Conservation (phyloP, 228 moss, liverwort and hornwort genomes). For the Sphagnum fallax region DNA sequence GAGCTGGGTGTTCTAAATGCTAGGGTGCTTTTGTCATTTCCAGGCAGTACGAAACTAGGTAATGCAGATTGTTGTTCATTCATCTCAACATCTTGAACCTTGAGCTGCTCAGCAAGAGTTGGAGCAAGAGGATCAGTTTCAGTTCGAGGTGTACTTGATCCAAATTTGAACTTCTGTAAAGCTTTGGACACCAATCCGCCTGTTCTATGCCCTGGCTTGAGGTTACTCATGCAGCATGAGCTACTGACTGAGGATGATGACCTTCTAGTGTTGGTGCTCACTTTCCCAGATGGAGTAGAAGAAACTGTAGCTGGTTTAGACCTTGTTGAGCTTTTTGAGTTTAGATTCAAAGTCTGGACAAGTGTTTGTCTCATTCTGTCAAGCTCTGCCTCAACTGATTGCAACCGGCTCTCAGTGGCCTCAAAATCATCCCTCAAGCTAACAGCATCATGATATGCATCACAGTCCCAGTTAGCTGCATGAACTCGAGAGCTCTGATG, state of each 20-base stretch:
- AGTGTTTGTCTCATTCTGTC: constrained; percentile 52
- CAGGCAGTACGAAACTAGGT: no score
- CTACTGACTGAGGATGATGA: not conserved
- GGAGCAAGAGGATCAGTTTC: no score
- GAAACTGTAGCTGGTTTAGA: not conserved
- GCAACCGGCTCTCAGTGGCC: constrained; percentile 64
- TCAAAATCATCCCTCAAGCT: constrained; percentile 41
- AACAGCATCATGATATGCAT: not conserved
- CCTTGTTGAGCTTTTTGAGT: not conserved
- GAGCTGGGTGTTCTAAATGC: no score
- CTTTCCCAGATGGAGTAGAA: constrained; percentile 15
- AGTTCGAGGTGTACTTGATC: not conserved
- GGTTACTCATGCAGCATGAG: constrained; percentile 24
- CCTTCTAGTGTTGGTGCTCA: constrained; percentile 11
- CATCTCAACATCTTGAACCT: no score
- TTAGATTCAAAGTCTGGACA: constrained; percentile 4
- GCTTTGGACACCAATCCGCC: constrained; percentile 32
- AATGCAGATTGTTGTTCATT: no score
- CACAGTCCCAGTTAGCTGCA: constrained; percentile 28
- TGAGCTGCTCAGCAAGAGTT: no score
- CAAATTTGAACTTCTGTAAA: constrained; percentile 29
- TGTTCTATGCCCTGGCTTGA: constrained; percentile 23
- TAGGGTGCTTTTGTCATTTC: no score
- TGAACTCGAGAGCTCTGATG: constrained; percentile 30
- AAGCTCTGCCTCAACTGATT: constrained; percentile 64